Base-by-base conservation (phyloP, 176 grass and related monocot species). In the Miscanthus lutarioriparius region DNA sequence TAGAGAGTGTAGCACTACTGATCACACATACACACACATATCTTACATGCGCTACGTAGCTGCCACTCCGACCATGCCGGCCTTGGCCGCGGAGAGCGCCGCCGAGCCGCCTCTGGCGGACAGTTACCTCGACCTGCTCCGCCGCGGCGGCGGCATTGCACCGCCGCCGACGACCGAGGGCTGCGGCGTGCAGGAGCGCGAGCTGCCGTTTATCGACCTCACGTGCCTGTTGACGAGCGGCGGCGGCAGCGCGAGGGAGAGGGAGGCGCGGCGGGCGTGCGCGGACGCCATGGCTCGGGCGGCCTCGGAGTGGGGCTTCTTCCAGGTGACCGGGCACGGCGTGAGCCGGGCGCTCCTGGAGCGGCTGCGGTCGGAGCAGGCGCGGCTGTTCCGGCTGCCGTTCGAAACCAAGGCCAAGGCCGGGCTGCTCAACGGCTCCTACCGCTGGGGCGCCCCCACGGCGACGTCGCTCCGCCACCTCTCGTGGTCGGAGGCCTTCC, bases 401-500 rank as follows among this genome's bases (percentile, higher is more conserved):
- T 95, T 98, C 66, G 89, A 88, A 40, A 78, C 86, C 72, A 98
- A 95, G 85, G 71, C 73, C 15, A 53, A 27, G 20, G 88, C 85
- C 11, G 78, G 85, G 10, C 73, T 95, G 15, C 83, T 98, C 82
- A 98, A 87, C 38, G 76, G 90, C 26, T 98, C 92, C 2, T 98
- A 98, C 85, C 84, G 92, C 15, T 98, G 95, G 92, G 95, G 95
- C 62, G 86, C 67, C 87, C 91, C 92, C 49, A 90, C 85, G 40
- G 92, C 95, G 22, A 87, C 85, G 41, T 91, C 95, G 68, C 82
- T 77, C 40, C 86, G 68, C n/a, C 92, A 98, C 51, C 92, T 98
- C 82, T 95, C 91, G 22, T 98, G 96, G 96, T 98, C 92, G 11
- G 96, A 98, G 84, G 85, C 93, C 10, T 95, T 98, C 76, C 87